These are phyloP conservation scores for Vitis hybrid DNA, from an alignment of 177 flowering plant genomes.

Conservation along the genomic window DNA sequence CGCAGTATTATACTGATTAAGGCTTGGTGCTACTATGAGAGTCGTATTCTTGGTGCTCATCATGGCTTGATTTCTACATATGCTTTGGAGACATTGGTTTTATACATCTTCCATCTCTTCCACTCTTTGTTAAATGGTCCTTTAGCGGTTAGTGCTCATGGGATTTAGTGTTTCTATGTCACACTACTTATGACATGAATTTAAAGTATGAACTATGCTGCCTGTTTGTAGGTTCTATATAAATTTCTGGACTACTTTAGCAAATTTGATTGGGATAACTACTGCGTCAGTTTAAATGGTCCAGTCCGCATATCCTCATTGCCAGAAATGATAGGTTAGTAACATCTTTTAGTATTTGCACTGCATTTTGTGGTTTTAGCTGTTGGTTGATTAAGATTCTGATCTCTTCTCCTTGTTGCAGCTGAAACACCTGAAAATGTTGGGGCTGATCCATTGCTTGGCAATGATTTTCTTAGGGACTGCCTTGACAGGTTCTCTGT, in stretches of 20 bases:
- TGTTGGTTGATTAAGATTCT: conserved; percentile 3
- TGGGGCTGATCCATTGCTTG: conserved; percentile 41
- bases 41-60: conserved; percentile 93
- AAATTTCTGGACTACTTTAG: conserved; percentile 93
- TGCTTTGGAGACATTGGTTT: conserved; percentile 86
- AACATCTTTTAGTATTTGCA: conserved; percentile 7
- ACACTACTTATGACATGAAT: conserved; percentile 3
- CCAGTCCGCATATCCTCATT: conserved; percentile 65
- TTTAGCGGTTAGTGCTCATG: conserved; percentile 61
- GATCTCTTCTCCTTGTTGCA: conserved; percentile 29
- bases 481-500: conserved; percentile 49
- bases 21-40: conserved; percentile 98
- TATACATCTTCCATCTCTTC: conserved; percentile 82
- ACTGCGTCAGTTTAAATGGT: conserved; percentile 79
- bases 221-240: conserved; percentile 64
- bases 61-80: conserved; percentile 92
- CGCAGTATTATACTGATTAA: conserved; percentile 87
- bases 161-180: not conserved
- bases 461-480: conserved; percentile 41
- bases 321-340: conserved; percentile 76
- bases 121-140: conserved; percentile 79
- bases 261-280: conserved; percentile 92
- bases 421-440: conserved; percentile 59
- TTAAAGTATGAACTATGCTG: not conserved
- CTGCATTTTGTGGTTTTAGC: not conserved